Conservation (phyloP, 352 stramenopile genomes). For the Globisporangium cystogenes region DNA sequence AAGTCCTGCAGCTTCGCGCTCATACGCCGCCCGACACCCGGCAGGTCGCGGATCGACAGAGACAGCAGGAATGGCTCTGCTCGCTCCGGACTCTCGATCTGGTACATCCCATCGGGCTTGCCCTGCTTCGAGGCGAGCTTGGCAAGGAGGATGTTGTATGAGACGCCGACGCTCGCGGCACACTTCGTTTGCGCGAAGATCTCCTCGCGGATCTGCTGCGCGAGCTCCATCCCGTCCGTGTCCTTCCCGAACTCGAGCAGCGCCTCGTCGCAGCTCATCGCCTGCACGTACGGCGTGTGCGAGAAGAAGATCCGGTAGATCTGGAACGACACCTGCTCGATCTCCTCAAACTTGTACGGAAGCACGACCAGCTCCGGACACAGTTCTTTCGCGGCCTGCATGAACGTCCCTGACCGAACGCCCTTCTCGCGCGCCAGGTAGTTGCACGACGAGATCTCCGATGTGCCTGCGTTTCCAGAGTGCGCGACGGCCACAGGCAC, state of each 20-base stretch:
- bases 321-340: slow-evolving; percentile 88
- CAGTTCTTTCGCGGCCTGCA: slow-evolving; percentile 87
- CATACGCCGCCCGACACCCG: slow-evolving; percentile 71
- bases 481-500: slow-evolving; percentile 91
- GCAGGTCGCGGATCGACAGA: slow-evolving; percentile 68
- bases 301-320: slow-evolving; percentile 92
- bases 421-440: slow-evolving; percentile 91
- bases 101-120: slow-evolving; percentile 89
- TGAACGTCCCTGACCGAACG: slow-evolving; percentile 93
- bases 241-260: slow-evolving; percentile 85
- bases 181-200: slow-evolving; percentile 84
- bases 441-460: slow-evolving; percentile 95
- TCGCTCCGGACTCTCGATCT: slow-evolving; percentile 35
- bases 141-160: slow-evolving; percentile 91
- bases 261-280: slow-evolving; percentile 95
- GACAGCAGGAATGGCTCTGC: slow-evolving; percentile 61
- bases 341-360: slow-evolving; percentile 91
- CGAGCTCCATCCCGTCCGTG: slow-evolving; percentile 63
- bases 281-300: slow-evolving; percentile 85
- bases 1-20: slow-evolving; percentile 64
- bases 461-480: slow-evolving; percentile 63
- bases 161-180: slow-evolving; percentile 91
- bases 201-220: slow-evolving; percentile 53
- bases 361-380: slow-evolving; percentile 92
- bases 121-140: slow-evolving; percentile 92